Evolutionary conservation across 2,329 filamentous ascomycete species (phyloP), one percentile per base, ranked within the genome.

Genomic region (Aspergillus jensenii): DNA sequence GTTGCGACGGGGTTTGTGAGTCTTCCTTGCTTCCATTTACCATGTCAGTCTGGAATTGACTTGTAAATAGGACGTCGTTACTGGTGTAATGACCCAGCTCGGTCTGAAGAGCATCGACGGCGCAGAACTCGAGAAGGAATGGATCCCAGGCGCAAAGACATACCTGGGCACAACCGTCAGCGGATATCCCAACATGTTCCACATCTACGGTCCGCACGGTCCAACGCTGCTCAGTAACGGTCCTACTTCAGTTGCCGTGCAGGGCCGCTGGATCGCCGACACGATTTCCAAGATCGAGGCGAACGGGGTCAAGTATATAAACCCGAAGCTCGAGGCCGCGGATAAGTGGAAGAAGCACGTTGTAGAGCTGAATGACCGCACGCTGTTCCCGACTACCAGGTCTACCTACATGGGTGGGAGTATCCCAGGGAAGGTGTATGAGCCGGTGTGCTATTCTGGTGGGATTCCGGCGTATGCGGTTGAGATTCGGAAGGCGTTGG

Each of bases 141-240:
- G 78, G 63, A 65, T 65, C 17, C 55, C 70, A 0, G 75, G 74
- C 0, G 72, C 74, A 3, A 66, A 67, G 31, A 78, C 78, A 0
- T 76, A 75, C 52, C 68, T 82, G 1, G 81, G 80, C 1, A 72
- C 77, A 8, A 73, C 75, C 0, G 71, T 78, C n/a, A 61, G 71
- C 7, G 73, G 73, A 4, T 81, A 79, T 61, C 78, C 79, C 1
- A 83, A 83, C 55, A 74, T 82, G 71, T 81, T 82, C 71, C 78
- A 79, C 58, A 65, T 82, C 52, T 86, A 85, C 65, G 84, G 84
- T 0, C 74, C 79, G 0, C 84, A 87, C 21, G 82, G 76, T 0
- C 84, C 84, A 0, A 86, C 82, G 0, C 76, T 82, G 0, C 72
- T 86, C 8, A 70, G 76, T 65, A 87, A 87, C 62, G 84, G 84